Evolutionary conservation across 306 rosid genomes (phyloP).

Genomic region (Gleditsia sinensis): DNA sequence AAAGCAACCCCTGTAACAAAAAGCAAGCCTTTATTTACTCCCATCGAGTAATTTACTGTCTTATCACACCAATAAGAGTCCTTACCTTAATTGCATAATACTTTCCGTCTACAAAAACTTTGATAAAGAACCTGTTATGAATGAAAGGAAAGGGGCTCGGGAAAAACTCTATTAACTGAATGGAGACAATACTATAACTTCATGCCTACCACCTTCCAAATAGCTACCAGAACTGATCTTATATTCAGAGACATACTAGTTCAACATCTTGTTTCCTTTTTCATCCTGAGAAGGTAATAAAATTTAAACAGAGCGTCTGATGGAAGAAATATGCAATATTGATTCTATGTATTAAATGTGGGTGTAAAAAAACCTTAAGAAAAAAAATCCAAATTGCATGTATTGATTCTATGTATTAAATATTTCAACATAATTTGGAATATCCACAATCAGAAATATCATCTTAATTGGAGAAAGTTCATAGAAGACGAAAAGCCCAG

Average conservation of each 20-base stretch:
- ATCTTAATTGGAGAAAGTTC: constrained; percentile 99
- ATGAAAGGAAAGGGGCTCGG: constrained; percentile 34
- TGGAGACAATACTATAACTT: constrained; percentile 16
- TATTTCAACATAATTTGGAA: constrained; percentile 10
- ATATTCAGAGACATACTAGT: constrained; percentile 82
- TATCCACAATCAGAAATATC: constrained; percentile 14
- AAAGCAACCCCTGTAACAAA: not conserved
- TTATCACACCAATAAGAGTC: not conserved
- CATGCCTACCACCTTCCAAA: constrained; percentile 88
- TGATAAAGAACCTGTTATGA: constrained; percentile 72
- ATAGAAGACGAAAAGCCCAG: constrained; percentile 94
- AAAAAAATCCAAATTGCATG: constrained; percentile 19
- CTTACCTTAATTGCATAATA: constrained; percentile 88
- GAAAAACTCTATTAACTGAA: constrained; percentile 16
- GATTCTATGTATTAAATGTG: too few relatives aligned
- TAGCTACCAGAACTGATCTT: constrained; percentile 95
- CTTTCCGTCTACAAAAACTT: constrained; percentile 67
- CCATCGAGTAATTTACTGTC: constrained; percentile 6
- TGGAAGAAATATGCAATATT: not conserved
- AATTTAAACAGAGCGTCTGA: constrained; percentile 1
- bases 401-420: not conserved
- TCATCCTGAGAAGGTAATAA: constrained; percentile 64
- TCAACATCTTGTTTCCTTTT: constrained; percentile 78
- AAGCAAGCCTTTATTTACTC: not conserved
- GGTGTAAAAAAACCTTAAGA: not conserved